These are phyloP conservation scores for Tolypocladium album DNA, from an alignment of 2,329 filamentous ascomycete species.

Conservation along the genomic window DNA sequence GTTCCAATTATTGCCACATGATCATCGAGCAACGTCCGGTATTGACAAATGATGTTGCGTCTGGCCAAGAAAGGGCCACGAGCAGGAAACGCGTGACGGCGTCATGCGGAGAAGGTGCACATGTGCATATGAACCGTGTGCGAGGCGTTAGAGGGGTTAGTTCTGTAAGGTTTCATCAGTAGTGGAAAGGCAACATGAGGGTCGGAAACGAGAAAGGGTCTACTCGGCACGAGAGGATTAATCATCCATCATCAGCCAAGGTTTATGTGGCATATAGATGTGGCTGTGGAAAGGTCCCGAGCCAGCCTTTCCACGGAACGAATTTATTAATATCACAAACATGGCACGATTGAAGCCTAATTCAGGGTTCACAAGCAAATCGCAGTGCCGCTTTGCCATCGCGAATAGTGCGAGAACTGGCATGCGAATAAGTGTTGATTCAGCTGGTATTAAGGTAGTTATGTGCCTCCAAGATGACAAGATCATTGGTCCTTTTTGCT, in stretches of 20 bases:
- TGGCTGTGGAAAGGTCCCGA: conserved; percentile 2
- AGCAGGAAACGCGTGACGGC: not conserved
- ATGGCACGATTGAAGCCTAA: not conserved
- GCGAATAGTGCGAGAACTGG: too few species aligned
- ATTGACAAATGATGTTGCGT: not conserved
- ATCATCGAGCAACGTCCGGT: not conserved
- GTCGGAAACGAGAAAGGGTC: not conserved
- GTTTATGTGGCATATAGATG: conserved; percentile 10
- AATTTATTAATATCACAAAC: conserved; percentile 8
- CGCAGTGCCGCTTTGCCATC: not conserved
- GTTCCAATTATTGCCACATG: not conserved
- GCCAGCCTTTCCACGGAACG: conserved; percentile 1
- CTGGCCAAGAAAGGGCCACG: not conserved
- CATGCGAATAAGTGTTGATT: not conserved
- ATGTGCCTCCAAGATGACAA: not conserved
- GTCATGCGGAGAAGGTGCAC: conserved; percentile 7
- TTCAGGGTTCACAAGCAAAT: not conserved
- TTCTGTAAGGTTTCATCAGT: conserved; percentile 3
- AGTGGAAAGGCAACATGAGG: not conserved
- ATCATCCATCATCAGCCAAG: conserved; percentile 9
- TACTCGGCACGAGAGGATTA: conserved; percentile 5
- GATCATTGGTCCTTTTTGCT: conserved; percentile 38
- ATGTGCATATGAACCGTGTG: conserved; percentile 15
- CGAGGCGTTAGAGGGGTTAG: conserved; percentile 11
- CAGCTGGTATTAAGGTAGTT: not conserved